Base-by-base conservation (phyloP, 352 stramenopile species). In the Phytophthora boehmeriae region DNA sequence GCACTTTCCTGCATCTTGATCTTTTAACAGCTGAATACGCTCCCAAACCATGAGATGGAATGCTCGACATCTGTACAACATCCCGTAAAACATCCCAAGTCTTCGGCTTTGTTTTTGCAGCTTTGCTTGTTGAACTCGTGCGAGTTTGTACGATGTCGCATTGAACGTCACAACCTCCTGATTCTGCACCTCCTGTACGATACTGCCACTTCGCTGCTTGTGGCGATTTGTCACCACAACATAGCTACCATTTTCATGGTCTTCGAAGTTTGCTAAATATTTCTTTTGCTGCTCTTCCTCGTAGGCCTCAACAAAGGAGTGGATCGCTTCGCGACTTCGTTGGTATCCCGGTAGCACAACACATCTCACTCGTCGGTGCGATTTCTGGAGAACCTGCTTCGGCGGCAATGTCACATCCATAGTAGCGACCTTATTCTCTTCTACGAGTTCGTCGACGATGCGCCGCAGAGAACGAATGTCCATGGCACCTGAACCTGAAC, bases 11-110 rank as follows among this genome's bases (percentile, higher is more conserved):
- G 17, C 14, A 54, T 32, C 25, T 57, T 61, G 56, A 23, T 57
- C 19, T 8, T 51, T 43, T n/a, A 88, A 27, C 22, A 41, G 20
- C 17, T 69, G 27, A 4, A 85, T 63, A 34, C 73, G 74, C 48
- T 86, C 66, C 80, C 76, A 92, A 35, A 93, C 49, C 39, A 92
- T 54, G 5, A 92, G 35, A 41, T 95, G 86, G 25, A 95, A 73
- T 2, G 70, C 67, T 17, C 73, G 78, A 48, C 76, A 89, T 14
- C 86, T 85, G 45, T 84, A 91, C 57, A 93, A 65, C 38, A 86
- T 80, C 0, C 86, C 86, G 22, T 90, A 89, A 61, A 83, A 83
- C 68, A 86, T 88, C 8, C 86, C 86, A 10, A 95, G 67, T 14
- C 75, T 67, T n/a, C 83, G 80, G 19, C 71, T 78, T 74, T 95